phyloP scores from a whole-genome alignment of 208 protist genomes.

The Naegleria lovaniensis region DNA sequence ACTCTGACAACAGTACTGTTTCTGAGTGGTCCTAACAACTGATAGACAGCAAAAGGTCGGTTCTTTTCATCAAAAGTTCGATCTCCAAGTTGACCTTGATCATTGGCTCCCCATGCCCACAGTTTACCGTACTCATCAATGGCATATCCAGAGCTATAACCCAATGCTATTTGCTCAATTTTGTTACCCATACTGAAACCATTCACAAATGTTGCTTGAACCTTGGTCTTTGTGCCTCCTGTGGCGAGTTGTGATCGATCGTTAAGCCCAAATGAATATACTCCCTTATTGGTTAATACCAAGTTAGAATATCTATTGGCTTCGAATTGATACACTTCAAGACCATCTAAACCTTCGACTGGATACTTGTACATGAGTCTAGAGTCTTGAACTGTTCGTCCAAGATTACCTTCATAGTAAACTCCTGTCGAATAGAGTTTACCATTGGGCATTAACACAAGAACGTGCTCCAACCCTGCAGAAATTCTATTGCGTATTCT shows the following conservation, averaged over 20 bases:
- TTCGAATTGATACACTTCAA: not conserved
- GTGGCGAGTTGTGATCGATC: not conserved
- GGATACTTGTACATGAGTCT: not conserved
- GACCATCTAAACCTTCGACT: not conserved
- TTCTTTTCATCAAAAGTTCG: not conserved
- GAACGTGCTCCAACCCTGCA: not conserved
- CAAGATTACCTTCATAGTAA: not conserved
- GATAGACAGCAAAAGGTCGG: not conserved
- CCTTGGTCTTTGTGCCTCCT: not conserved
- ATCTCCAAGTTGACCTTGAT: not conserved
- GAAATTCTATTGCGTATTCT: not conserved
- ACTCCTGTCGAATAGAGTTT: not conserved
- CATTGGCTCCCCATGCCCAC: not conserved
- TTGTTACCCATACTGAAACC: not conserved
- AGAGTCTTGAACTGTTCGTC: not conserved
- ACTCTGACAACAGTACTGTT: not conserved
- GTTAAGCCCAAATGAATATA: not conserved
- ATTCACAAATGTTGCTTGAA: not conserved
- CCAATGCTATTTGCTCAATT: not conserved
- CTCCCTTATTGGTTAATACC: not conserved
- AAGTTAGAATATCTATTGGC: not conserved
- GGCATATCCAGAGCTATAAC: not conserved
- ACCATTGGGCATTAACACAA: not conserved
- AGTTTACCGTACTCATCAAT: not conserved
- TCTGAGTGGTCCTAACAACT: not conserved